These are phyloP conservation scores for Cyberlindnera veronae DNA, from an alignment of 805 yeast genomes.

Conservation along the genomic window DNA sequence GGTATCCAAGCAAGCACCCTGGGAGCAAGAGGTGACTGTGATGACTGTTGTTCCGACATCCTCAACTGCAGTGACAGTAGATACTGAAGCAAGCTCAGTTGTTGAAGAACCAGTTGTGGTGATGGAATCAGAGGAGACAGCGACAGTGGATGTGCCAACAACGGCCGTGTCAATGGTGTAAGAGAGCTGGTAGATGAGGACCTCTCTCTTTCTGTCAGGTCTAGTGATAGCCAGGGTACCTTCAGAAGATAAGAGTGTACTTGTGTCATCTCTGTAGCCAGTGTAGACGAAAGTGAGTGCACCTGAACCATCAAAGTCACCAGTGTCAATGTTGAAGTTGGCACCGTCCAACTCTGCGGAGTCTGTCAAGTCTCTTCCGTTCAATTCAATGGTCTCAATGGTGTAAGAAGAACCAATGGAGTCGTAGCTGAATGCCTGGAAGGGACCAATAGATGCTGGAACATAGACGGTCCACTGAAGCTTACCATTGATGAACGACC, in stretches of 20 bases:
- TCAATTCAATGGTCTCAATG: constrained; percentile 4
- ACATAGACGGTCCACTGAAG: constrained; percentile 13
- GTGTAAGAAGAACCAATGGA: constrained; percentile 9
- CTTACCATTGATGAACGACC: constrained; percentile 8
- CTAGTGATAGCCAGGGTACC: constrained; percentile 7
- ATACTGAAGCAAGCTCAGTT: too few relatives aligned
- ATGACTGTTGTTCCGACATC: too few relatives aligned
- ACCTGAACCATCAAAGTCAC: not conserved
- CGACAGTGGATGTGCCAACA: too few relatives aligned
- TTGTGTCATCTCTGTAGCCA: constrained; percentile 6
- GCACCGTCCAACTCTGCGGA: constrained; percentile 8
- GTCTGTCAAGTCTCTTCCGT: constrained; percentile 8
- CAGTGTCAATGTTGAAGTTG: constrained; percentile 6
- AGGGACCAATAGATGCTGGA: constrained; percentile 16
- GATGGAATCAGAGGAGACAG: too few relatives aligned
- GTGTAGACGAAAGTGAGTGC: constrained; percentile 7
- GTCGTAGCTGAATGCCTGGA: constrained; percentile 8
- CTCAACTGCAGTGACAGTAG: too few relatives aligned
- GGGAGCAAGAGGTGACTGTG: not conserved
- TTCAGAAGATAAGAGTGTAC: constrained; percentile 5
- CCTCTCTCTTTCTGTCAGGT: constrained; percentile 11
- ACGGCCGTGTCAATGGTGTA: constrained; percentile 8
- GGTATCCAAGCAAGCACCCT: too few relatives aligned
- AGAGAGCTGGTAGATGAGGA: constrained; percentile 7
- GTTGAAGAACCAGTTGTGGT: too few relatives aligned